These are phyloP conservation scores for Quercus lobata DNA, from an alignment of 331 rosid genomes.

Conservation along the genomic window DNA sequence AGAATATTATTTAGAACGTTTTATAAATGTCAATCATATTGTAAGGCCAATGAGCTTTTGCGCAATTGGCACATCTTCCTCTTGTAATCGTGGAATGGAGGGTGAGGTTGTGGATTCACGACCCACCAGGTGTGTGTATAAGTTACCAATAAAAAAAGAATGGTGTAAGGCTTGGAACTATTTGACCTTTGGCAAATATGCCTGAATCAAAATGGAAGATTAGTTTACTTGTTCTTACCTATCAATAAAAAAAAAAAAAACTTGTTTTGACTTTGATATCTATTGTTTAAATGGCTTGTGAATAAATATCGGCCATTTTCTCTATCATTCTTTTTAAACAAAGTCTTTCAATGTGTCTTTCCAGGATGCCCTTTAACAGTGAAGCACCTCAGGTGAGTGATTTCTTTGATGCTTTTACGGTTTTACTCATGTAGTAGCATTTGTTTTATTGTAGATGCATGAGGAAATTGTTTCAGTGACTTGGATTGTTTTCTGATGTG, in stretches of 20 bases:
- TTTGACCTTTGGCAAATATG: not conserved
- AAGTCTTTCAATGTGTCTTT: slow-evolving; percentile 24
- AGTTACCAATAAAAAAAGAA: not conserved
- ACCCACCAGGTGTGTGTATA: too few relatives aligned
- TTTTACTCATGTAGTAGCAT: not conserved
- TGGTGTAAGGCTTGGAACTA: not conserved
- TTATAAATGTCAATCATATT: not conserved
- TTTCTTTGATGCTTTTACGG: slow-evolving; percentile 1
- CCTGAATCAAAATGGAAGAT: not conserved
- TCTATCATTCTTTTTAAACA: not conserved
- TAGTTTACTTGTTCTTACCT: too few relatives aligned
- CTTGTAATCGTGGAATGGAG: too few relatives aligned
- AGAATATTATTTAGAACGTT: not conserved
- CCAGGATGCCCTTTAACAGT: slow-evolving; percentile 61
- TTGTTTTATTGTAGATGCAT: not conserved
- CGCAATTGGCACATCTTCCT: too few relatives aligned
- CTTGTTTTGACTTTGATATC: slow-evolving; percentile 6
- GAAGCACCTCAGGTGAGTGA: slow-evolving; percentile 64
- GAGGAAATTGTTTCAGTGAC: not conserved
- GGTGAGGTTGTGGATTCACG: too few relatives aligned
- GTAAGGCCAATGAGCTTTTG: not conserved
- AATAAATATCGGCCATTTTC: not conserved
- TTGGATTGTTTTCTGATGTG: not conserved
- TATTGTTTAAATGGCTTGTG: not conserved
- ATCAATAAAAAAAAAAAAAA: not conserved